Conservation (phyloP, 495 filamentous ascomycete genomes). For the Penicillium chermesinum region DNA sequence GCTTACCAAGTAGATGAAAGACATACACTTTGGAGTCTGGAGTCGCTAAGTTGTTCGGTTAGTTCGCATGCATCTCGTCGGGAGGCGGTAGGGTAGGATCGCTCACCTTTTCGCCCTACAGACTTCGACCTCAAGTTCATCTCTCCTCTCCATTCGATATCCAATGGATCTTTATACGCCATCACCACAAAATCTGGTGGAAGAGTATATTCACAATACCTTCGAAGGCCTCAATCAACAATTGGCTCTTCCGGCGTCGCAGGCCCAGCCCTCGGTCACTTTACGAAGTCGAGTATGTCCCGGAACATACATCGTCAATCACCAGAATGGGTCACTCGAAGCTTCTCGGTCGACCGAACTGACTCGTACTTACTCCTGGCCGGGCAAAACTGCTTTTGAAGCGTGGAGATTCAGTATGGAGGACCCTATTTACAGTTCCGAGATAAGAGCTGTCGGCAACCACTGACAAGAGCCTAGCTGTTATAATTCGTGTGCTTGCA, state of each 20-base stretch:
- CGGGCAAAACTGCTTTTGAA: slow-evolving; percentile 53
- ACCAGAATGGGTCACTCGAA: slow-evolving; percentile 27
- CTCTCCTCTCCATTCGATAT: too few relatives aligned
- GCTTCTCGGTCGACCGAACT: slow-evolving; percentile 2
- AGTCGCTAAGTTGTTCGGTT: too few relatives aligned
- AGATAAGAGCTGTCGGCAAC: neutral
- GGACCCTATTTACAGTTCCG: neutral
- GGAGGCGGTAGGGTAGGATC: too few relatives aligned
- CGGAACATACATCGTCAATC: slow-evolving; percentile 24
- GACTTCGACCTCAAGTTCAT: too few relatives aligned
- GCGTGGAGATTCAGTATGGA: slow-evolving; percentile 62
- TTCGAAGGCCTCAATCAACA: slow-evolving; percentile 25
- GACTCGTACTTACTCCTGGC: slow-evolving; percentile 46
- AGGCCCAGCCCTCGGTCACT: slow-evolving; percentile 29
- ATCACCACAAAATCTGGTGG: too few relatives aligned
- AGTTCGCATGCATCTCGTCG: too few relatives aligned
- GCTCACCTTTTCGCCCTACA: too few relatives aligned
- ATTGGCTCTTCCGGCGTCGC: slow-evolving; percentile 16
- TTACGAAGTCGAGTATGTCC: slow-evolving; percentile 24
- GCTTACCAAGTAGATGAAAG: too few relatives aligned
- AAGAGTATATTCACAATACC: slow-evolving; percentile 28
- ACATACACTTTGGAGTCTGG: too few relatives aligned
- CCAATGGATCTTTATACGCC: too few relatives aligned
- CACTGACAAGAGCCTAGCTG: slow-evolving; percentile 33
- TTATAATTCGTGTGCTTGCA: slow-evolving; percentile 63